Base-by-base conservation (phyloP, 2,329 filamentous ascomycete species). In the Neurospora crassa region DNA sequence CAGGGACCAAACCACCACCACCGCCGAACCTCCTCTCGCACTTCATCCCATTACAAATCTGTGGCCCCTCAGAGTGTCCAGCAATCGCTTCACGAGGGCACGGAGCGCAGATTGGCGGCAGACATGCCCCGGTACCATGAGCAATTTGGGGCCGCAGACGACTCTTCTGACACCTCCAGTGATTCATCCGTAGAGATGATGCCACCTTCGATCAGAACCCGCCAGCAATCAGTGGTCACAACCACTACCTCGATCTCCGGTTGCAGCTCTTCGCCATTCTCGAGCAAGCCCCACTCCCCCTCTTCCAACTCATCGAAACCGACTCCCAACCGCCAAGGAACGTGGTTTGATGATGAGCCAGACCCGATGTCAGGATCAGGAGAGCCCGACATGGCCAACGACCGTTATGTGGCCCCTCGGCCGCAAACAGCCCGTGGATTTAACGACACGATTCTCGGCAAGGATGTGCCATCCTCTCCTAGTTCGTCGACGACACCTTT, bases 201-300 rank as follows among this genome's bases (percentile, higher is more conserved):
- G 47, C 78, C 78, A 3, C 77, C 78, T 12, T 79, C 79, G 18
- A 74, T 79, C 41, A 78, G 78, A 10, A 78, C 76, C 41, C 77
- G 80, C 47, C 79, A 80, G 40, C 80, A 79, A 67, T 84, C 83
- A 0, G 78, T 83, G 67, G 74, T 78, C 43, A 84, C 83, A 2
- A 75, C 80, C 37, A 81, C 81, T 41, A 84, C 83, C 3, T 82
- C 82, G 24, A 74, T 83, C 41, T 79, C 80, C 1, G 81, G 78
- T 29, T 79, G 77, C 68, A 75, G 77, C 40, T 77, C 77, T 53
- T 76, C 76, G 2, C 70, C 75, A 3, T 73, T 76, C 72, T 78
- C 78, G 40, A 76, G 72, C 68, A 73, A 74, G 43, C 70, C 70
- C 18, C 16, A 68, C 10, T 72, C 73, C 67, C 73, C 73, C 29